phyloP scores from a whole-genome alignment of 148 eudicot genomes.

The Selenicereus undatus region DNA sequence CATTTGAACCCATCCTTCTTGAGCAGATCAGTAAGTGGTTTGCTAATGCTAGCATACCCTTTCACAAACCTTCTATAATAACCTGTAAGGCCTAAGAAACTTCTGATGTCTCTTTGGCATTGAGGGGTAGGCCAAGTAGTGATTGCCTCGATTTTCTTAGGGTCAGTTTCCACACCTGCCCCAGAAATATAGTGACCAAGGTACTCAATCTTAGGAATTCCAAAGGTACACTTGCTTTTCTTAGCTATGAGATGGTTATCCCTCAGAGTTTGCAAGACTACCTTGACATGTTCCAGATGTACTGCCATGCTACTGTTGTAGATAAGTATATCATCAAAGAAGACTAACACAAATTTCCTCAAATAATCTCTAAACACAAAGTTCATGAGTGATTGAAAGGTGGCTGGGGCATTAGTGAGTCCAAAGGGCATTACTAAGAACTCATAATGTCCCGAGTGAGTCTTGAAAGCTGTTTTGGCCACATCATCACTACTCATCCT shows the following conservation, averaged over 20 bases:
- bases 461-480: neutral
- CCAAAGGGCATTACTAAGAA: neutral
- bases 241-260: neutral
- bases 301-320: neutral
- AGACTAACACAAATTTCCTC: neutral
- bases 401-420: neutral
- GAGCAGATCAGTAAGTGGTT: neutral
- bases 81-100: neutral
- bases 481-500: neutral
- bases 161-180: neutral
- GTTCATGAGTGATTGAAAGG: neutral
- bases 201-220: neutral
- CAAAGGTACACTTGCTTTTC: neutral
- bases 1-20: neutral
- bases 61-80: constrained; percentile 3
- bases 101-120: neutral
- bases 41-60: neutral
- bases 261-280: neutral
- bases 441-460: neutral
- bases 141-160: neutral
- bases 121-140: neutral
- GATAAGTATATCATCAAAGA: neutral
- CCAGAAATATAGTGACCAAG: no score
- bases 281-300: neutral
- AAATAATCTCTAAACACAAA: neutral